Evolutionary conservation across 768 basidiomycete species (phyloP).

Genomic region (Mycena floridula): DNA sequence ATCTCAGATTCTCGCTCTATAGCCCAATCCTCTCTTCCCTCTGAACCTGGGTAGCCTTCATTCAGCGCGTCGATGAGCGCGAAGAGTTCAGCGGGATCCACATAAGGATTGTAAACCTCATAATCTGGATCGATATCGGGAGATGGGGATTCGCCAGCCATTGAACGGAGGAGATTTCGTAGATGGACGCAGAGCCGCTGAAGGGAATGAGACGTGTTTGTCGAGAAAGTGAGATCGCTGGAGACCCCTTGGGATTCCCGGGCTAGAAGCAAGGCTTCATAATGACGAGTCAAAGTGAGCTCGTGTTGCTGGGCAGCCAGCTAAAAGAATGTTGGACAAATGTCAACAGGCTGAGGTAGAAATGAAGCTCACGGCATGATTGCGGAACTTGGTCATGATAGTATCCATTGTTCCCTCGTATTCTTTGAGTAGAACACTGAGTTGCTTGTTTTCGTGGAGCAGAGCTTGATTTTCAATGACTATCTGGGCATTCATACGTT

Average conservation of each 20-base stretch:
- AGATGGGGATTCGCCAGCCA: constrained; percentile 53
- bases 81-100: constrained; percentile 34
- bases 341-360: background rate
- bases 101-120: constrained; percentile 15
- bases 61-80: constrained; percentile 35
- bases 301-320: constrained; percentile 91
- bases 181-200: constrained; percentile 66
- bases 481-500: constrained; percentile 82
- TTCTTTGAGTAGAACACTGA: constrained; percentile 83
- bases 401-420: constrained; percentile 93
- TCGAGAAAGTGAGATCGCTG: constrained; percentile 50
- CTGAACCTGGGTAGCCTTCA: constrained; percentile 22
- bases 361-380: constrained; percentile 68
- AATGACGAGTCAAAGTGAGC: constrained; percentile 80
- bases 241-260: constrained; percentile 54
- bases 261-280: constrained; percentile 71
- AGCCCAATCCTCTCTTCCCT: constrained; percentile 72
- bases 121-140: constrained; percentile 33
- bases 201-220: constrained; percentile 58
- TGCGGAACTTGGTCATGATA: constrained; percentile 94
- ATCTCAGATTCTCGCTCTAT: constrained; percentile 87
- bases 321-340: constrained; percentile 32
- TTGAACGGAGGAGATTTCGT: constrained; percentile 63
- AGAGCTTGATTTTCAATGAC: constrained; percentile 92
- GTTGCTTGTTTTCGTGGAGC: constrained; percentile 92